phyloP scores from a whole-genome alignment of 2,329 filamentous ascomycete species.

The Penicillium freii region DNA sequence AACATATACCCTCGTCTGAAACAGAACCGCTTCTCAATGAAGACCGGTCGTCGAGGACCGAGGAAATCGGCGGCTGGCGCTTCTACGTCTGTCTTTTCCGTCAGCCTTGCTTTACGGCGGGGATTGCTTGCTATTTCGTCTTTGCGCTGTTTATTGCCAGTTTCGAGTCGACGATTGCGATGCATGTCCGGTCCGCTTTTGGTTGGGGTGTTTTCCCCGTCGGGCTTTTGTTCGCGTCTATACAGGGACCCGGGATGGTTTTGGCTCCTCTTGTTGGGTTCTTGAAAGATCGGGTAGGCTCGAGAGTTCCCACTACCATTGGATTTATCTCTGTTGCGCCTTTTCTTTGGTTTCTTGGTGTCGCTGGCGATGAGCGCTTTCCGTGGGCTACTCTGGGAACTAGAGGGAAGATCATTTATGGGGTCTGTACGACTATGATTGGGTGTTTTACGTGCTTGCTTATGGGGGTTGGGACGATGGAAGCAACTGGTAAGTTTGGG shows the following conservation, averaged over 20 bases:
- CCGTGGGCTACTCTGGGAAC: background rate
- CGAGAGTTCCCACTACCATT: slow-evolving; percentile 1
- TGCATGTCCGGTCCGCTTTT: slow-evolving; percentile 12
- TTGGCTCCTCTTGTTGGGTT: slow-evolving; percentile 6
- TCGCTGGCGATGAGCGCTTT: slow-evolving; percentile 3
- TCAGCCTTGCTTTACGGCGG: slow-evolving; percentile 6
- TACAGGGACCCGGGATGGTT: slow-evolving; percentile 12
- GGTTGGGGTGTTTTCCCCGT: slow-evolving; percentile 12
- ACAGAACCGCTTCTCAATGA: background rate
- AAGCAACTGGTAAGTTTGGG: slow-evolving; percentile 8
- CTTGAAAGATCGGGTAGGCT: slow-evolving; percentile 6
- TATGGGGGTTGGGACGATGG: slow-evolving; percentile 7
- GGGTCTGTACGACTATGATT: background rate
- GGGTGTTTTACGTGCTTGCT: slow-evolving; percentile 11
- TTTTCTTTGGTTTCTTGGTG: slow-evolving; percentile 4
- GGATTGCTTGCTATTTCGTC: slow-evolving; percentile 7
- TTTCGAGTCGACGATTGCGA: slow-evolving; percentile 12
- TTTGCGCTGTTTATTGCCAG: slow-evolving; percentile 12
- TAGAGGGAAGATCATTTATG: slow-evolving; percentile 1
- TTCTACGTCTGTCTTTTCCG: slow-evolving; percentile 9
- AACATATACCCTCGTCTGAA: background rate
- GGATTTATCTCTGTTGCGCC: slow-evolving; percentile 2
- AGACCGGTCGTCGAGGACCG: background rate
- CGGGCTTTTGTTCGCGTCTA: slow-evolving; percentile 12
- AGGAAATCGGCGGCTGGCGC: slow-evolving; percentile 5